These are phyloP conservation scores for Pseudopyrenochaeta lycopersici DNA, from an alignment of 2,329 filamentous ascomycete genomes.

Conservation along the genomic window DNA sequence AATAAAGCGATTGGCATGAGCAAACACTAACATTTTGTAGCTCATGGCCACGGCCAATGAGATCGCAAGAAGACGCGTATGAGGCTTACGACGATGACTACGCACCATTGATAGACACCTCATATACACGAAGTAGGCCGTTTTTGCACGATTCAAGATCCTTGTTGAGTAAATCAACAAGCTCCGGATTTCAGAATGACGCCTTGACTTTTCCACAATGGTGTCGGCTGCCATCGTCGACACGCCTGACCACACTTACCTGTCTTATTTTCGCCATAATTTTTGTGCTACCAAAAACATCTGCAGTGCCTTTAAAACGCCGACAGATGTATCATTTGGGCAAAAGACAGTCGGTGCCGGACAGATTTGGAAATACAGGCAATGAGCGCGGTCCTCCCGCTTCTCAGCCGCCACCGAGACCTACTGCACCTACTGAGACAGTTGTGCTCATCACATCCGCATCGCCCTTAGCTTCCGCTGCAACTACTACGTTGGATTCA, in stretches of 20 bases:
- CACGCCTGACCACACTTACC: constrained; percentile 9
- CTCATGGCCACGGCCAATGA: background rate
- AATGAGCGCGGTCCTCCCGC: constrained; percentile 20
- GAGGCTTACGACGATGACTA: constrained; percentile 1
- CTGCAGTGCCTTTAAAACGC: constrained; percentile 11
- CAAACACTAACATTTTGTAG: background rate
- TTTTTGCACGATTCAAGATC: background rate
- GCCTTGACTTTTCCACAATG: constrained; percentile 4
- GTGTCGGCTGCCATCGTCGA: constrained; percentile 18
- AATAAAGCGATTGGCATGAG: no score
- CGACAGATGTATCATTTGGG: constrained; percentile 3
- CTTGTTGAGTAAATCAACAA: background rate
- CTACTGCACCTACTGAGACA: background rate
- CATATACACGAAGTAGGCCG: constrained; percentile 7
- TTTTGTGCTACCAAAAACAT: constrained; percentile 6
- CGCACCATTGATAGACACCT: constrained; percentile 3
- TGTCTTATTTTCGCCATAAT: constrained; percentile 12
- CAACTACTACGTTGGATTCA: constrained; percentile 2
- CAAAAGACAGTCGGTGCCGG: constrained; percentile 33
- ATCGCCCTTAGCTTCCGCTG: background rate
- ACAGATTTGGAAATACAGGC: constrained; percentile 29
- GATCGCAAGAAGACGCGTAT: background rate
- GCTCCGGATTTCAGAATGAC: background rate
- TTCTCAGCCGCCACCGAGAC: constrained; percentile 10
- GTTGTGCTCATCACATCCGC: background rate